phyloP scores from a whole-genome alignment of 148 eudicot genomes.

The Arctostaphylos glauca region DNA sequence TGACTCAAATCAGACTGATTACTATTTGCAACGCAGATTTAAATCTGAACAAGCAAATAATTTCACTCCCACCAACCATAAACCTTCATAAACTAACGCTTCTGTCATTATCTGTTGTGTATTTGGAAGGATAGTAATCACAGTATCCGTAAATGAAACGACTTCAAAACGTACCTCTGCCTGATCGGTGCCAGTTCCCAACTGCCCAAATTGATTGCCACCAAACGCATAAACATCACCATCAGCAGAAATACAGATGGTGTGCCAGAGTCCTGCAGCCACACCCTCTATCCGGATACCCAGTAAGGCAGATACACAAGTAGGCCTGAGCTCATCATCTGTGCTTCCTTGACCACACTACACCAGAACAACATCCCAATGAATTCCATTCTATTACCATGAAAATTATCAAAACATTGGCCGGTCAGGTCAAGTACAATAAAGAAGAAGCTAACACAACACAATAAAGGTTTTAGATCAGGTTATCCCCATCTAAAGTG shows the following conservation, averaged over 20 bases:
- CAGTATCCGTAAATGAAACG: neutral
- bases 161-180: conserved; percentile 64
- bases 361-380: conserved; percentile 28
- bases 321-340: conserved; percentile 87
- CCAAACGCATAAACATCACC: conserved; percentile 90
- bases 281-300: conserved; percentile 69
- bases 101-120: neutral
- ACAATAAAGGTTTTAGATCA: conserved; percentile 2
- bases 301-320: conserved; percentile 82
- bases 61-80: neutral
- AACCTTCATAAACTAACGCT: too few species aligned
- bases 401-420: conserved; percentile 15
- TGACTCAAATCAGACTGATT: neutral
- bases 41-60: neutral
- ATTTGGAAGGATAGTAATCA: neutral
- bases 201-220: conserved; percentile 97
- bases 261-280: conserved; percentile 96
- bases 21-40: neutral
- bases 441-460: neutral
- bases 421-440: conserved; percentile 14
- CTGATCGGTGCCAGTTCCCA: conserved; percentile 92
- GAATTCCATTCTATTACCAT: conserved; percentile 14
- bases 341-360: conserved; percentile 99
- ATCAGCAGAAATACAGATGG: conserved; percentile 79
- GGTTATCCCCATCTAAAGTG: conserved; percentile 36